These are phyloP conservation scores for Trichoderma arundinaceum DNA, from an alignment of 2,329 filamentous ascomycete genomes.

Conservation along the genomic window DNA sequence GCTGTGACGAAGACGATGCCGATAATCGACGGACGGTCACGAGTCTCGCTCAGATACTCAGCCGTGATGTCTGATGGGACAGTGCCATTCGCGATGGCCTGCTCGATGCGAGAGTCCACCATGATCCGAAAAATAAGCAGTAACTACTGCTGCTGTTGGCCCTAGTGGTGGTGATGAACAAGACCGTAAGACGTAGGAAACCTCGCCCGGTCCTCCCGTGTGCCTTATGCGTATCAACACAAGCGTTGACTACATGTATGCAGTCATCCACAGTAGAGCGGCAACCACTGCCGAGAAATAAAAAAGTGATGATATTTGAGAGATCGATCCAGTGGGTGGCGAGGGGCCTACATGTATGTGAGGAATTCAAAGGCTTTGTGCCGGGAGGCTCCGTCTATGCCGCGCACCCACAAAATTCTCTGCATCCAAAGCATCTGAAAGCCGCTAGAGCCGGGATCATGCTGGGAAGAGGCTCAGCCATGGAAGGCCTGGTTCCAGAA, in stretches of 20 bases:
- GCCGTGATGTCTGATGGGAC: conserved; percentile 45
- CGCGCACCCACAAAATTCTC: conserved; percentile 17
- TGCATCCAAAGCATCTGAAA: conserved; percentile 6
- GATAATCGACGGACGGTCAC: conserved; percentile 46
- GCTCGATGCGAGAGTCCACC: conserved; percentile 38
- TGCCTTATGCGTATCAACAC: not conserved
- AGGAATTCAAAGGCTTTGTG: conserved; percentile 5
- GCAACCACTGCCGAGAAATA: conserved; percentile 10
- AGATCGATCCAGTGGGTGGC: conserved; percentile 20
- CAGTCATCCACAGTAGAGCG: conserved; percentile 5
- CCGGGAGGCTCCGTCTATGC: conserved; percentile 13
- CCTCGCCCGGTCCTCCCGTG: conserved; percentile 15
- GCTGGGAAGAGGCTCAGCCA: conserved; percentile 3
- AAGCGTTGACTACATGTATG: conserved; percentile 12
- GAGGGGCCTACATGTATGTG: conserved; percentile 12
- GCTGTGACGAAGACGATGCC: conserved; percentile 48
- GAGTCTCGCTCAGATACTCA: conserved; percentile 46
- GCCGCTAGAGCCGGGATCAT: conserved; percentile 18
- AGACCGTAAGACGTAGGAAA: conserved; percentile 7
- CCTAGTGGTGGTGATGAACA: not conserved
- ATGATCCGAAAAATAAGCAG: conserved; percentile 31
- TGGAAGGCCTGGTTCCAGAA: conserved; percentile 12
- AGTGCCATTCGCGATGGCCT: conserved; percentile 45
- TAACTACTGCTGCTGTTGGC: not conserved
- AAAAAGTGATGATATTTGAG: conserved; percentile 12